Evolutionary conservation across 2,329 filamentous ascomycete species (phyloP).

Genomic region (Ambrosiella xylebori): DNA sequence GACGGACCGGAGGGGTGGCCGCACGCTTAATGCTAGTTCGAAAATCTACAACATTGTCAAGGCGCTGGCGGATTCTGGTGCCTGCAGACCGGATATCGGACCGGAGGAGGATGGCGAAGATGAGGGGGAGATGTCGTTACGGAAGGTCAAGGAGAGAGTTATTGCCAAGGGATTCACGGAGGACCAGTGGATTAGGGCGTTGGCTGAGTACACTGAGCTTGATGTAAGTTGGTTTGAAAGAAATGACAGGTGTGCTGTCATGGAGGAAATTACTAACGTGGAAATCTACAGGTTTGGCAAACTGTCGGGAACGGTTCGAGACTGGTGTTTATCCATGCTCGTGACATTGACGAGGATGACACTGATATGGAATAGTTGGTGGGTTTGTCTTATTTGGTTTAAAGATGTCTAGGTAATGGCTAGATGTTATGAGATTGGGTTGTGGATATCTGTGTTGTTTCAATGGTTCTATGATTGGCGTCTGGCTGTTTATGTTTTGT

Average conservation of each 20-base stretch:
- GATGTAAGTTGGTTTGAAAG: conserved; percentile 50
- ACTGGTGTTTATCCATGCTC: conserved; percentile 50
- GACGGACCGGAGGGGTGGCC: conserved; percentile 41
- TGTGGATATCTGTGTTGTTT: not conserved
- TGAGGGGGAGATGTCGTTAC: conserved; percentile 60
- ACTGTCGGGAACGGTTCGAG: conserved; percentile 52
- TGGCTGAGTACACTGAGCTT: conserved; percentile 76
- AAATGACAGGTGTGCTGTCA: not conserved
- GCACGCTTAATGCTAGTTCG: conserved; percentile 63
- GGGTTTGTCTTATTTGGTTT: not conserved
- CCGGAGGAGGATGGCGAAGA: conserved; percentile 45
- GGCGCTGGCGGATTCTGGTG: conserved; percentile 68
- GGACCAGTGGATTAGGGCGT: conserved; percentile 70
- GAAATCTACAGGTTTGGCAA: conserved; percentile 54
- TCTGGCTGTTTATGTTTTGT: conserved; percentile 8
- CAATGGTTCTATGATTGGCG: not conserved
- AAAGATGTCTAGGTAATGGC: not conserved
- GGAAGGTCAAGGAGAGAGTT: conserved; percentile 77
- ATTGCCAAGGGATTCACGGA: conserved; percentile 93
- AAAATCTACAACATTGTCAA: conserved; percentile 94
- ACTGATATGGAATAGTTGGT: conserved; percentile 23
- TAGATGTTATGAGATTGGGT: not conserved
- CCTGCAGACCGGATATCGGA: conserved; percentile 65
- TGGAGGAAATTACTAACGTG: conserved; percentile 21
- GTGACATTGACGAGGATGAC: conserved; percentile 31